Conservation (phyloP, 2,329 filamentous ascomycete genomes). For the Penicillium sp. region DNA sequence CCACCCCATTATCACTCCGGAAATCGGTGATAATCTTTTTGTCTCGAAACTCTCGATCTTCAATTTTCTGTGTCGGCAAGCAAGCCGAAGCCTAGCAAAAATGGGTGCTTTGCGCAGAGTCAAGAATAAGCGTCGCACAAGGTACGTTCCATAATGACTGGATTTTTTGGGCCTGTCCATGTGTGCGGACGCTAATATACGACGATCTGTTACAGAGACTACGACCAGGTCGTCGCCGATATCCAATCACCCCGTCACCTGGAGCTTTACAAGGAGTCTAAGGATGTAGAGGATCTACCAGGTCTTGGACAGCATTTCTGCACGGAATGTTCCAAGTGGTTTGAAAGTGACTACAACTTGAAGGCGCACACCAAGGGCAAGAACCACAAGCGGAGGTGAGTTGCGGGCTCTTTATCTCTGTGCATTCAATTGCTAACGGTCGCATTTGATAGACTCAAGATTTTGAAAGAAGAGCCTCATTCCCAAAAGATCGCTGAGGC, state of each 20-base stretch:
- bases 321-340: slow-evolving; percentile 93
- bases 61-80: slow-evolving; percentile 16
- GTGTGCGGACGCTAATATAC: neutral
- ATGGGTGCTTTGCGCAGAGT: slow-evolving; percentile 68
- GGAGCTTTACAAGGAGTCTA: slow-evolving; percentile 71
- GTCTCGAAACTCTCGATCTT: slow-evolving; percentile 13
- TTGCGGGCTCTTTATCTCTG: neutral
- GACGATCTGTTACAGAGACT: slow-evolving; percentile 61
- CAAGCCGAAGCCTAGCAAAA: slow-evolving; percentile 27
- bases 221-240: slow-evolving; percentile 90
- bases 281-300: slow-evolving; percentile 82
- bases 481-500: slow-evolving; percentile 83
- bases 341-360: slow-evolving; percentile 78
- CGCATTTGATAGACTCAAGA: slow-evolving; percentile 63
- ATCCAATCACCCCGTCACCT: slow-evolving; percentile 77
- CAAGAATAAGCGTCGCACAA: slow-evolving; percentile 71
- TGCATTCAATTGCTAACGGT: slow-evolving; percentile 1
- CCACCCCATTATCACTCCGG: slow-evolving; percentile 32
- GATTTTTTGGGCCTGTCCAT: neutral
- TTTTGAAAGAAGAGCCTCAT: slow-evolving; percentile 80
- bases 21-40: slow-evolving; percentile 37
- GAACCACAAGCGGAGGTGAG: slow-evolving; percentile 84
- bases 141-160: slow-evolving; percentile 46
- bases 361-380: slow-evolving; percentile 78
- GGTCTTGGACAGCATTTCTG: slow-evolving; percentile 86